Percentiles rank a stretch among this genome's conserved stretches.
phyloP scores from a whole-genome alignment of 2,329 filamentous ascomycete genomes.

The Nigrospora osmanthi region DNA sequence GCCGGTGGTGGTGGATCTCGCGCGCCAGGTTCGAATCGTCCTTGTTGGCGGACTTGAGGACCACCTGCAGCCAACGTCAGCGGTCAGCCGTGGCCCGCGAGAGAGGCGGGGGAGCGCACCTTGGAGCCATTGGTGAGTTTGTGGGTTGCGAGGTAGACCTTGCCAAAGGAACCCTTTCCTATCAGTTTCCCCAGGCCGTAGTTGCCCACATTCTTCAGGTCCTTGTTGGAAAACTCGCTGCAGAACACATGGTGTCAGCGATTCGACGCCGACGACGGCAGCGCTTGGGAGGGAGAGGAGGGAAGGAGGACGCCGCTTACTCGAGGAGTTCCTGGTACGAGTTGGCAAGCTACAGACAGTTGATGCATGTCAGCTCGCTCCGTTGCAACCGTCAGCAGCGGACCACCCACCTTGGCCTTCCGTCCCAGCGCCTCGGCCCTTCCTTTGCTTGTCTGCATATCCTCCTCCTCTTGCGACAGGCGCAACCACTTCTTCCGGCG shows the following conservation, averaged over 20 bases:
- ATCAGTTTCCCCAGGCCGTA: constrained; percentile 88
- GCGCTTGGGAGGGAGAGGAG: neutral
- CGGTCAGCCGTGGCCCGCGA: constrained; percentile 6
- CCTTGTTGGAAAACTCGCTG: constrained; percentile 89
- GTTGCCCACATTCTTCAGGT: constrained; percentile 88
- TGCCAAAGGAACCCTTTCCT: constrained; percentile 96
- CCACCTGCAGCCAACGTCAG: constrained; percentile 53
- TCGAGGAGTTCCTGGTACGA: constrained; percentile 95
- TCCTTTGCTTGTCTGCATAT: constrained; percentile 31
- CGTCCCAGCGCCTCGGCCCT: constrained; percentile 37
- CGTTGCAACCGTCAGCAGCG: constrained; percentile 2
- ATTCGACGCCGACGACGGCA: constrained; percentile 4
- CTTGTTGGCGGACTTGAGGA: constrained; percentile 96
- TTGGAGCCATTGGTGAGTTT: constrained; percentile 99
- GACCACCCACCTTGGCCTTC: constrained; percentile 22
- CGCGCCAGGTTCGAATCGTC: constrained; percentile 91
- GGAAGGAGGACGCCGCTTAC: constrained; percentile 44
- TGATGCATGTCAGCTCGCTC: neutral
- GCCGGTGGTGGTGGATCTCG: constrained; percentile 96
- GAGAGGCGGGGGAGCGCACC: constrained; percentile 37
- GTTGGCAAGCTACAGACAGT: constrained; percentile 67
- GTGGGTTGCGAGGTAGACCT: constrained; percentile 92
- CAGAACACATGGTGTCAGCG: constrained; percentile 3
- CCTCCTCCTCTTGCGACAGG: constrained; percentile 6
- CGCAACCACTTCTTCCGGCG: constrained; percentile 4